Evolutionary conservation across 73 alveolate genomes (phyloP).

Genomic region (Paraurostyla sp.): DNA sequence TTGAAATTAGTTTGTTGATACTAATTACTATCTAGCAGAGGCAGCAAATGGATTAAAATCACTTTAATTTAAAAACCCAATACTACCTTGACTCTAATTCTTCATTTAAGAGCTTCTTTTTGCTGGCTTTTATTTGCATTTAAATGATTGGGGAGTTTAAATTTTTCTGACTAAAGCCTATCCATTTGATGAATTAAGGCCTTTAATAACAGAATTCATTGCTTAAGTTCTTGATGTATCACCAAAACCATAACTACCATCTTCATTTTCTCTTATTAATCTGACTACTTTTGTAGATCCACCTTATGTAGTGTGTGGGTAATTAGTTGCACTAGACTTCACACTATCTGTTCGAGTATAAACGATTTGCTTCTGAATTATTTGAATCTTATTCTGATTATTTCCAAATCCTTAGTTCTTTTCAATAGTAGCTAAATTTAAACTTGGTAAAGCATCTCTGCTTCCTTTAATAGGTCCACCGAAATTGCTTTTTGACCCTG

Average conservation of each 20-base stretch:
- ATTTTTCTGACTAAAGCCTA: constrained; percentile 12
- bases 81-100: background rate
- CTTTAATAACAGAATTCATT: background rate
- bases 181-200: background rate
- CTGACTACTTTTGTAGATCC: constrained; percentile 42
- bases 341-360: constrained; percentile 31
- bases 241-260: background rate
- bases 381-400: background rate
- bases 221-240: background rate
- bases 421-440: background rate
- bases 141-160: constrained; percentile 29
- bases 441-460: constrained; percentile 3
- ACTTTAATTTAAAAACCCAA: background rate
- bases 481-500: background rate
- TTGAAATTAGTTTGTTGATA: background rate
- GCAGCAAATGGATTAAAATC: background rate
- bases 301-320: constrained; percentile 40
- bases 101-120: constrained; percentile 14
- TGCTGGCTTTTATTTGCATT: constrained; percentile 2
- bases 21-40: background rate
- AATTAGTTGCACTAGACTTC: constrained; percentile 35
- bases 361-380: background rate
- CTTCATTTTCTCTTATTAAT: constrained; percentile 44
- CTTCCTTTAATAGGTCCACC: constrained; percentile 11
- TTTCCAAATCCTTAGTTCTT: background rate